Evolutionary conservation across 768 basidiomycete species (phyloP).

Genomic region (Leccinum subtestaceum): DNA sequence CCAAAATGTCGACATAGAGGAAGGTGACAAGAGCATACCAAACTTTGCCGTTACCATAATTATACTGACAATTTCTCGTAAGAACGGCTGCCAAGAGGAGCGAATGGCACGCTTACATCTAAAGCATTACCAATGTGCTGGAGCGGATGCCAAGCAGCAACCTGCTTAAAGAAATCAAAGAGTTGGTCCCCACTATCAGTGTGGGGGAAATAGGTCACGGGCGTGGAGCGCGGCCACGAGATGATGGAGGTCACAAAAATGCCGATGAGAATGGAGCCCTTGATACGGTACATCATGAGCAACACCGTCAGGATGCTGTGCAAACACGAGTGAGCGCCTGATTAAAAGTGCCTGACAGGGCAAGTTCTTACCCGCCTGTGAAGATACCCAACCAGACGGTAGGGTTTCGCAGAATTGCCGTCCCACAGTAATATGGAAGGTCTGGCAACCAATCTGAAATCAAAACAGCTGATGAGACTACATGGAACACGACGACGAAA

Average conservation of each 20-base stretch:
- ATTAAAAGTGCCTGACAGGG: not conserved
- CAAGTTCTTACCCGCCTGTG: slow-evolving; percentile 63
- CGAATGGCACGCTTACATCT: slow-evolving; percentile 44
- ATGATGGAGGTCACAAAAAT: slow-evolving; percentile 83
- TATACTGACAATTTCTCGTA: slow-evolving; percentile 38
- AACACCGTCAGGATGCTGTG: slow-evolving; percentile 65
- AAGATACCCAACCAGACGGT: slow-evolving; percentile 90
- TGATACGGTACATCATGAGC: slow-evolving; percentile 81
- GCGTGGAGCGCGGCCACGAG: slow-evolving; percentile 82
- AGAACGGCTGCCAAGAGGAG: not conserved
- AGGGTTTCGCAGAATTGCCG: slow-evolving; percentile 65
- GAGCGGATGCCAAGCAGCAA: slow-evolving; percentile 72
- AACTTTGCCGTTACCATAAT: slow-evolving; percentile 60
- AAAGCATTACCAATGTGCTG: slow-evolving; percentile 61
- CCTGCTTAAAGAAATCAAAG: slow-evolving; percentile 83
- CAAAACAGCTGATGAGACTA: slow-evolving; percentile 8
- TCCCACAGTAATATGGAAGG: slow-evolving; percentile 59
- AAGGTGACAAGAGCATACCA: slow-evolving; percentile 90
- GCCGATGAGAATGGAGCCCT: slow-evolving; percentile 78
- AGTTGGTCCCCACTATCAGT: slow-evolving; percentile 62
- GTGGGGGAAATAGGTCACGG: slow-evolving; percentile 81
- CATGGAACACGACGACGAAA: slow-evolving; percentile 1
- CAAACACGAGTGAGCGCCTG: slow-evolving; percentile 4
- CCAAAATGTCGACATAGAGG: slow-evolving; percentile 85
- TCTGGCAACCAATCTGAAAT: slow-evolving; percentile 41